These are phyloP conservation scores for Gleditsia sinensis DNA, from an alignment of 306 rosid species.

Conservation along the genomic window DNA sequence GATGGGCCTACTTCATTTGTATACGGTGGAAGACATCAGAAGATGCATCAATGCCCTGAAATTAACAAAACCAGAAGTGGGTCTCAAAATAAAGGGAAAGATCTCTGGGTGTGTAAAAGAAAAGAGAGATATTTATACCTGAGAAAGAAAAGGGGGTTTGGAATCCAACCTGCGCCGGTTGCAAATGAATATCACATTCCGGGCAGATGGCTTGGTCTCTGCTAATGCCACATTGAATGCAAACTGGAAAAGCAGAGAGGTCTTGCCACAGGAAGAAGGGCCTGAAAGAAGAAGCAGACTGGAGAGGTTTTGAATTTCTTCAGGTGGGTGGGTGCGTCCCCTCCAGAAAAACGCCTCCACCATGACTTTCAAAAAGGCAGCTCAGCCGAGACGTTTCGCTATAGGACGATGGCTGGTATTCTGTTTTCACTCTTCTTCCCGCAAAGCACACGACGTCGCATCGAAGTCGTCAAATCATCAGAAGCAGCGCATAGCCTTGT, in stretches of 20 bases:
- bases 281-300: constrained; percentile 71
- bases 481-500: neutral
- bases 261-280: constrained; percentile 89
- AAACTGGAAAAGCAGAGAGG: constrained; percentile 80
- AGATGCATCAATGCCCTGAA: constrained; percentile 75
- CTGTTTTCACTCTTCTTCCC: neutral
- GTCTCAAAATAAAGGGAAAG: neutral
- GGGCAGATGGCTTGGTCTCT: constrained; percentile 27
- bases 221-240: constrained; percentile 63
- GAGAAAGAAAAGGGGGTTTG: constrained; percentile 91
- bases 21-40: constrained; percentile 64
- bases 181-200: constrained; percentile 71
- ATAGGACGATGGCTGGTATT: neutral
- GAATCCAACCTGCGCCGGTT: constrained; percentile 55
- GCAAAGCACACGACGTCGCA: neutral
- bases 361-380: constrained; percentile 27
- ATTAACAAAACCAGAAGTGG: neutral
- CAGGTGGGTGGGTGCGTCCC: constrained; percentile 21
- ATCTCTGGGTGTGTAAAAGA: neutral
- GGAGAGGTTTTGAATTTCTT: constrained; percentile 23
- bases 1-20: constrained; percentile 66
- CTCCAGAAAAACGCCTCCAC: constrained; percentile 65
- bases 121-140: constrained; percentile 40
- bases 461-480: neutral
- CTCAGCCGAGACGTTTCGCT: neutral